A percentile compares a stretch with the other conserved stretches of the same genome.
phyloP scores from a whole-genome alignment of 2,329 filamentous ascomycete genomes.

The Fusarium irregulare region DNA sequence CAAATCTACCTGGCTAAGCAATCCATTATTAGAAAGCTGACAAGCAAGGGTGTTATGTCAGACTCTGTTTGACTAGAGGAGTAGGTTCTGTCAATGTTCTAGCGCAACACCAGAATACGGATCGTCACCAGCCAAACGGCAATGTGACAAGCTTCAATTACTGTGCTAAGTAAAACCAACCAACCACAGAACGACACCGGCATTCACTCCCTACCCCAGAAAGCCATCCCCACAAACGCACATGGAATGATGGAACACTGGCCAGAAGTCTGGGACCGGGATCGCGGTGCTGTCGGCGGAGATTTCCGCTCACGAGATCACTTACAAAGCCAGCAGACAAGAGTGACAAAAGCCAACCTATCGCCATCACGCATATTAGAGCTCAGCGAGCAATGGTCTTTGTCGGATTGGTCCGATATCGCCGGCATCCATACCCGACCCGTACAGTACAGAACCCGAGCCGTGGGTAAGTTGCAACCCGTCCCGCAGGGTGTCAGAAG shows the following conservation, averaged over 20 bases:
- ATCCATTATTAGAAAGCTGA: background rate
- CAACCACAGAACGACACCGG: background rate
- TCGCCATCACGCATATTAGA: conserved; percentile 25
- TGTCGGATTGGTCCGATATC: conserved; percentile 46
- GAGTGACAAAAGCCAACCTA: conserved; percentile 30
- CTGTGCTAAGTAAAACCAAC: background rate
- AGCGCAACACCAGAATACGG: conserved; percentile 1
- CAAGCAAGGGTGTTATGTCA: background rate
- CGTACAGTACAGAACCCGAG: conserved; percentile 16
- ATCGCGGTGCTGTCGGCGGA: conserved; percentile 18
- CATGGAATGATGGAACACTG: background rate
- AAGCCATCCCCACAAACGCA: conserved; percentile 21
- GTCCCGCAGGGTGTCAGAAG: background rate
- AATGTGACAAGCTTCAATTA: conserved; percentile 4
- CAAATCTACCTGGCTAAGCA: background rate
- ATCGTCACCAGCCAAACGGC: background rate
- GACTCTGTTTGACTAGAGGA: background rate
- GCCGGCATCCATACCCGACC: conserved; percentile 23
- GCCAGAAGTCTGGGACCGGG: conserved; percentile 2
- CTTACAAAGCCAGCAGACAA: conserved; percentile 2
- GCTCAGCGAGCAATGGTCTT: conserved; percentile 29
- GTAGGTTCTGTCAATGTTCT: background rate
- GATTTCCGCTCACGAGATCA: conserved; percentile 37
- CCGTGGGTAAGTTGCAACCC: background rate
- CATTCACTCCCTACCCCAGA: conserved; percentile 19